Percentiles rank a stretch among this genome's conserved stretches.
Evolutionary conservation across 192 early-diverging fungal genomes (phyloP).

Genomic region (Backusella morwellensis): DNA sequence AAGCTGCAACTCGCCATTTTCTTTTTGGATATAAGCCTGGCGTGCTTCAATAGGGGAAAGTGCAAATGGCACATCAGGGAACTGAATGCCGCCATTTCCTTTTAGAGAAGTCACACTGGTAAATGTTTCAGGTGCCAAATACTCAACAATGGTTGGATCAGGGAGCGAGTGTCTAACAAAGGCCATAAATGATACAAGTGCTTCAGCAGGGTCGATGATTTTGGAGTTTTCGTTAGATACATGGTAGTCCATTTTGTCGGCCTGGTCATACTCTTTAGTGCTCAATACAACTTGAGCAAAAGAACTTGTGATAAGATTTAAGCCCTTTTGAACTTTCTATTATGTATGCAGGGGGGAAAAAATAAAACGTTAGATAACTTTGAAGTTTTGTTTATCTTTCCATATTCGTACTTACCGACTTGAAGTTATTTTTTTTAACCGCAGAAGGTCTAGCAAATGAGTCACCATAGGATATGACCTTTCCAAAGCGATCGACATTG

Average conservation of each 20-base stretch:
- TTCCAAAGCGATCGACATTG: slow-evolving; percentile 67
- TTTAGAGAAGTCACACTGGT: not conserved
- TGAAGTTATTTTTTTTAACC: not conserved
- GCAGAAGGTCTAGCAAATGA: slow-evolving; percentile 49
- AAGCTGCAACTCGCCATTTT: slow-evolving; percentile 53
- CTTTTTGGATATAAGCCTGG: slow-evolving; percentile 64
- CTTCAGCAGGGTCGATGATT: slow-evolving; percentile 61
- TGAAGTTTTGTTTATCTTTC: not conserved
- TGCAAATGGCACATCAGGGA: slow-evolving; percentile 54
- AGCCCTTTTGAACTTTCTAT: slow-evolving; percentile 9
- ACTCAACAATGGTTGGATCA: slow-evolving; percentile 20
- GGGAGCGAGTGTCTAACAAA: slow-evolving; percentile 57
- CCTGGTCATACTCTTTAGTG: not conserved
- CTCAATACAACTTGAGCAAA: slow-evolving; percentile 8
- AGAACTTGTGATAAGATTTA: not conserved
- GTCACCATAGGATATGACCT: slow-evolving; percentile 71
- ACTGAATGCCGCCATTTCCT: not conserved
- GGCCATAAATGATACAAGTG: slow-evolving; percentile 57
- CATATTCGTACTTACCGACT: slow-evolving; percentile 1
- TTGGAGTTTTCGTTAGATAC: slow-evolving; percentile 1
- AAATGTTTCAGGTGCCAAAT: slow-evolving; percentile 13
- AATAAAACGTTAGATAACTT: not conserved
- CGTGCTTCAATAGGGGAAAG: slow-evolving; percentile 55
- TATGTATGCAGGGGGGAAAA: not conserved
- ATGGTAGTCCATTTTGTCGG: not conserved